phyloP scores from a whole-genome alignment of 352 stramenopile genomes.

The Blastocystis sp. region DNA sequence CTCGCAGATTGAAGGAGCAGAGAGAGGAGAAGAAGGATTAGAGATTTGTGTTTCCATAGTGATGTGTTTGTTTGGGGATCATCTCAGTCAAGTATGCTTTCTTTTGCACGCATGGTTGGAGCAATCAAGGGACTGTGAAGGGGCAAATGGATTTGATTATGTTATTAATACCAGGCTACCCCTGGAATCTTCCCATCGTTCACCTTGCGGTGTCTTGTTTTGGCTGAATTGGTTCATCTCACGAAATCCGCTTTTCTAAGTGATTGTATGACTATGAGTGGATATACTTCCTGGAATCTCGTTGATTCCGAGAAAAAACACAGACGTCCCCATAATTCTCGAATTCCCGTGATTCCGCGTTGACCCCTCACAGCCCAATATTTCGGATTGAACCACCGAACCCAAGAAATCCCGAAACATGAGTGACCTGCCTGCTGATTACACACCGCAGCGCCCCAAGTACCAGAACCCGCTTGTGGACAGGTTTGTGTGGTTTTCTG shows the following conservation, averaged over 20 bases:
- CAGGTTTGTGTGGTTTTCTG: not conserved
- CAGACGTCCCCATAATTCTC: not conserved
- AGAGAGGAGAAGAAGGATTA: no score
- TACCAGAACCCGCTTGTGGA: conserved; percentile 55
- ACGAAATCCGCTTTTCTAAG: no score
- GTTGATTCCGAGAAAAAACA: not conserved
- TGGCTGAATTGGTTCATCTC: no score
- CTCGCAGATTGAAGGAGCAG: not conserved
- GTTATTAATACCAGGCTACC: not conserved
- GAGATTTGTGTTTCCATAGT: no score
- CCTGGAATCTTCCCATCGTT: not conserved
- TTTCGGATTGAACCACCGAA: no score
- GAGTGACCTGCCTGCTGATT: conserved; percentile 42
- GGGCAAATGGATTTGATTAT: not conserved
- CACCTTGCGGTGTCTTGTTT: not conserved
- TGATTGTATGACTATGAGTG: no score
- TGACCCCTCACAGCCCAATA: not conserved
- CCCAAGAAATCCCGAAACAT: no score
- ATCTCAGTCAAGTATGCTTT: not conserved
- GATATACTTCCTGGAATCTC: no score
- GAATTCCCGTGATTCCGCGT: no score
- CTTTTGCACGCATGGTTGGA: not conserved
- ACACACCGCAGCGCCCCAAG: conserved; percentile 43
- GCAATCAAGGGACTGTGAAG: not conserved
- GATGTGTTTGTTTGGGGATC: not conserved